phyloP scores from a whole-genome alignment of 2,329 filamentous ascomycete species.

The Ophiocordyceps camponoti-saundersi region DNA sequence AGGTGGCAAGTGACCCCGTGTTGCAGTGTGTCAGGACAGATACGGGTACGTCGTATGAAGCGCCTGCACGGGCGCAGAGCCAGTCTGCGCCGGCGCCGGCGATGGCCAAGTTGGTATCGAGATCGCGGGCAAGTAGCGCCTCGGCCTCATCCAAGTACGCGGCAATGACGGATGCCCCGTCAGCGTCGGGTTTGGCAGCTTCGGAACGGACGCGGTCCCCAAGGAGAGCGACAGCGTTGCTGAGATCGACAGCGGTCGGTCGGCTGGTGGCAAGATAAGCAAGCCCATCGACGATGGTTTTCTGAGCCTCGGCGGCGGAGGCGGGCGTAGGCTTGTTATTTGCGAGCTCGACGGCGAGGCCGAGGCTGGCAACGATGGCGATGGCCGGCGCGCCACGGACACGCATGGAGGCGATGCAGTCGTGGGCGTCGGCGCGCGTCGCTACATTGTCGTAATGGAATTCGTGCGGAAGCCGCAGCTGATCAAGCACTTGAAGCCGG shows the following conservation, averaged over 20 bases:
- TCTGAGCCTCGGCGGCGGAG: constrained; percentile 38
- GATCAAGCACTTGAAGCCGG: constrained; percentile 61
- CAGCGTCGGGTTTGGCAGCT: constrained; percentile 25
- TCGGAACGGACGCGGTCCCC: constrained; percentile 41
- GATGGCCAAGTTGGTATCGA: constrained; percentile 74
- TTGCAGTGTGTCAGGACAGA: constrained; percentile 97
- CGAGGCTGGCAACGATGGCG: constrained; percentile 87
- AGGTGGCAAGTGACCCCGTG: constrained; percentile 89
- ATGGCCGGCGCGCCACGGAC: constrained; percentile 78
- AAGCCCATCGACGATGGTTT: constrained; percentile 59
- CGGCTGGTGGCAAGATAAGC: constrained; percentile 79
- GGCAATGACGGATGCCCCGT: constrained; percentile 35
- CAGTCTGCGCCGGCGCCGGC: constrained; percentile 71
- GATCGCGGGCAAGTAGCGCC: constrained; percentile 71
- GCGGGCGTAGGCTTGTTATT: constrained; percentile 28
- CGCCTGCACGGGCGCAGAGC: constrained; percentile 45
- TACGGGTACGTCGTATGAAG: constrained; percentile 31
- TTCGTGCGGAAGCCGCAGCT: constrained; percentile 66
- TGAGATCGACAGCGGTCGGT: constrained; percentile 87
- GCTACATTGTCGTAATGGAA: constrained; percentile 60
- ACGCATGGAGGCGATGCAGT: constrained; percentile 67
- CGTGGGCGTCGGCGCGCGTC: constrained; percentile 59
- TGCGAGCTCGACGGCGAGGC: constrained; percentile 69
- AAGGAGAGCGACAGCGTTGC: constrained; percentile 73
- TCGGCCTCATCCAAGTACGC: constrained; percentile 71